Evolutionary conservation across 1,284 basidiomycete species (phyloP).

Genomic region (Marasmius sp.): DNA sequence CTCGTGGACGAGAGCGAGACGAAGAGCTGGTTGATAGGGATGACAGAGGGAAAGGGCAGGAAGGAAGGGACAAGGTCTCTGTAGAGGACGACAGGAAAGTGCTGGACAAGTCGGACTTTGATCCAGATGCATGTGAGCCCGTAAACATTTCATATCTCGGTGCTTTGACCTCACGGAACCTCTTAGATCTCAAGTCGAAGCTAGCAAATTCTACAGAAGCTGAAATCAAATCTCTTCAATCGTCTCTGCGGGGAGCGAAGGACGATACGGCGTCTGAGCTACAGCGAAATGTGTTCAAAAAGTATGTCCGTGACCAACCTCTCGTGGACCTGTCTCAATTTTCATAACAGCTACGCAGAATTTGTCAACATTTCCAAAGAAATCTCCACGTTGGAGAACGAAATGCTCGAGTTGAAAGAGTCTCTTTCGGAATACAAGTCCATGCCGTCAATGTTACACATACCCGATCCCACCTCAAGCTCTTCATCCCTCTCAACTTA

Average conservation of each 20-base stretch:
- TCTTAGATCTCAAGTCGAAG: conserved; percentile 68
- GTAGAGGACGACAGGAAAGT: conserved; percentile 62
- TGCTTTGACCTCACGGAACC: conserved; percentile 3
- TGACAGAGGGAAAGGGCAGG: conserved; percentile 33
- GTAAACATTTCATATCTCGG: neutral
- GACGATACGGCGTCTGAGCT: conserved; percentile 70
- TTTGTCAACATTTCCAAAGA: conserved; percentile 98
- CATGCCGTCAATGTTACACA: conserved; percentile 90
- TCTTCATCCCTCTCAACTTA: conserved; percentile 52
- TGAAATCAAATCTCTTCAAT: conserved; percentile 72
- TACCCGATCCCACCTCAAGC: conserved; percentile 73
- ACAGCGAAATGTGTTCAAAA: conserved; percentile 87
- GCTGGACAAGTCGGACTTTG: conserved; percentile 74
- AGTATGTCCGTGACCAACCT: conserved; percentile 48
- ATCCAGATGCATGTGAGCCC: conserved; percentile 77
- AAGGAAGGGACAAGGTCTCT: conserved; percentile 35
- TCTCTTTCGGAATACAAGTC: conserved; percentile 92
- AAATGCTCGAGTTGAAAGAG: conserved; percentile 97
- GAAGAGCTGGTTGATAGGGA: conserved; percentile 25
- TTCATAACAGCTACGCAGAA: conserved; percentile 77
- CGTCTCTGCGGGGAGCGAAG: conserved; percentile 62
- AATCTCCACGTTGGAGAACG: conserved; percentile 94
- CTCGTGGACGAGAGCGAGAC: conserved; percentile 29
- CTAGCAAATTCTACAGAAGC: conserved; percentile 80
- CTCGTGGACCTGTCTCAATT: conserved; percentile 1